These are phyloP conservation scores for Colletotrichum falcatum DNA, from an alignment of 2,329 filamentous ascomycete species.

Conservation along the genomic window DNA sequence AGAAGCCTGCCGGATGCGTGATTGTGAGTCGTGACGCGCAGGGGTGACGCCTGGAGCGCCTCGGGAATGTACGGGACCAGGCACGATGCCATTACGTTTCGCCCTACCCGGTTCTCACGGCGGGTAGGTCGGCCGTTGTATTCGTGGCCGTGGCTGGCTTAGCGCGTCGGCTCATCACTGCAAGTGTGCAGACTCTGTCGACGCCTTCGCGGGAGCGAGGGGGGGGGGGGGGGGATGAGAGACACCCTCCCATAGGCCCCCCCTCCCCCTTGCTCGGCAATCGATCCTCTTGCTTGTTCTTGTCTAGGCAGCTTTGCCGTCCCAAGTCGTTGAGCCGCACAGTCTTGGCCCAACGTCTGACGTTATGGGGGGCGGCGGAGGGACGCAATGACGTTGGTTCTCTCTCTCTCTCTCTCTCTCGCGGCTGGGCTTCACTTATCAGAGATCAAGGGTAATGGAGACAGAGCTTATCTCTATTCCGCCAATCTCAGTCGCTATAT, in stretches of 20 bases:
- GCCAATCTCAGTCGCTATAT: too few species aligned
- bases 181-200: constrained; percentile 8
- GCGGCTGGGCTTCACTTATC: background rate
- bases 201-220: constrained; percentile 9
- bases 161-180: constrained; percentile 18
- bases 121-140: constrained; percentile 23
- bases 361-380: background rate
- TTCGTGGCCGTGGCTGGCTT: constrained; percentile 18
- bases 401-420: background rate
- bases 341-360: constrained; percentile 37
- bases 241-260: too few species aligned
- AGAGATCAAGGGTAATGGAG: background rate
- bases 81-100: constrained; percentile 33
- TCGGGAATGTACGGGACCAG: constrained; percentile 36
- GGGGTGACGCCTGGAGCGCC: constrained; percentile 30
- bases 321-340: constrained; percentile 33
- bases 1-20: constrained; percentile 37
- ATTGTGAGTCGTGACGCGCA: constrained; percentile 3
- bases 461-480: background rate
- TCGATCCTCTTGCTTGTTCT: constrained; percentile 29
- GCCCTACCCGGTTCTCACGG: constrained; percentile 10
- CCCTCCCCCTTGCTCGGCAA: constrained; percentile 33
- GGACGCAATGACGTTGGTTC: background rate
- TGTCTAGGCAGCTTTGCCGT: constrained; percentile 2
- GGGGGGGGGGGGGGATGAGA: too few species aligned